Evolutionary conservation across 75 land plant genomes (phyloP), one percentile per base, ranked within the genome.

Genomic region (Selaginella tamariscina): DNA sequence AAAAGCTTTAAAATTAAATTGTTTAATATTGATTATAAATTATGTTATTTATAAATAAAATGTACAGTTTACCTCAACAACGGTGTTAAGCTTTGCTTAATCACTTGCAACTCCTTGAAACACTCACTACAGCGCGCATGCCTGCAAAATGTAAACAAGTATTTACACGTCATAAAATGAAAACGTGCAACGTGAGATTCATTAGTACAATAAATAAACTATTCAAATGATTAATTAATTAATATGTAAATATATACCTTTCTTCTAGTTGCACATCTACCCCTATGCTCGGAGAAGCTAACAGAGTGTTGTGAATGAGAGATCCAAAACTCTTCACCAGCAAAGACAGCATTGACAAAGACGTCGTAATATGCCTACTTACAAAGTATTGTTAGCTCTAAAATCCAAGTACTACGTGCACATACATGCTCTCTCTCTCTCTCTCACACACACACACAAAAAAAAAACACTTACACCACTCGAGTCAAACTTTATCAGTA

Each of bases 251-350:
- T 18, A 24, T 31, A 67, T 31, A 89, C 96, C 96, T 82, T 70
- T 84, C 77, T 69, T 86, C 96, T 68, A 82, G 83, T 72, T 90
- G 82, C 8, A 90, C 75, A 77, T 90, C 88, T 24, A 86, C 88
- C 30, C 96, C 91, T 27, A 90, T 74, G 44, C 81, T 73, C 49
- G 84, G 74, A 24, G 84, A 71, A 66, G 86, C 81, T 31, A 84
- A 72, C 27, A 78, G 23, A 5, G 86, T 73, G 33, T 86, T 74
- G 70, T 73, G 79, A 23, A 89, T 86, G 31, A 86, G 71, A 28
- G 80, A 76, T 54, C 90, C 90, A 76, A 87, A 90, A 54, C 67
- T 76, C 33, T 75, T 82, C 27, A 85, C 86, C 21, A 90, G 82
- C 71, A 80, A 70, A 11, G 76, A 30, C 32, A 86, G 74, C 72